These are phyloP conservation scores for Pichia sp. DNA, from an alignment of 1,139 yeast species.

Conservation along the genomic window DNA sequence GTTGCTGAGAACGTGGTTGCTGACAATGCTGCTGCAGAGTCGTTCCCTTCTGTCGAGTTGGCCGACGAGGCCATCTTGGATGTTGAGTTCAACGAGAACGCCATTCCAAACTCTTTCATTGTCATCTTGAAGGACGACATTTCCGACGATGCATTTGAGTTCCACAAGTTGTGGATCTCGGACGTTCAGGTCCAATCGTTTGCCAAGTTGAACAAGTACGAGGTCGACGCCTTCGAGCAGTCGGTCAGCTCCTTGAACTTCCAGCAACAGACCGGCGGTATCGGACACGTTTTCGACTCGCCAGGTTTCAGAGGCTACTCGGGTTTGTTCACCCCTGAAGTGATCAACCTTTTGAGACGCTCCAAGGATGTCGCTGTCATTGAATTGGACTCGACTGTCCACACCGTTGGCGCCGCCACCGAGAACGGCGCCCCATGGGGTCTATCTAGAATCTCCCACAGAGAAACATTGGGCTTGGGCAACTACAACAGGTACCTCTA, in stretches of 20 bases:
- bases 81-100: constrained; percentile 40
- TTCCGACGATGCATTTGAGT: constrained; percentile 44
- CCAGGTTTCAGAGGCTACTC: constrained; percentile 57
- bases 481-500: constrained; percentile 82
- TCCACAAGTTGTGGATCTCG: constrained; percentile 65
- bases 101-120: constrained; percentile 74
- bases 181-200: constrained; percentile 43
- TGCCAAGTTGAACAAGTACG: constrained; percentile 19
- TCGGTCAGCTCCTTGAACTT: constrained; percentile 32
- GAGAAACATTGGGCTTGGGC: constrained; percentile 69
- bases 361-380: constrained; percentile 72
- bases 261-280: constrained; percentile 45
- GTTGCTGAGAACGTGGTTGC: constrained; percentile 30
- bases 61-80: constrained; percentile 33
- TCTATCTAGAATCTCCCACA: constrained; percentile 88
- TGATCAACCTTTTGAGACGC: constrained; percentile 64
- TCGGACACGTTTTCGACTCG: constrained; percentile 59
- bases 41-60: constrained; percentile 17
- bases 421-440: constrained; percentile 97
- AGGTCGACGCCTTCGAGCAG: constrained; percentile 32
- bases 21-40: constrained; percentile 3
- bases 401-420: constrained; percentile 53
- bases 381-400: constrained; percentile 76
- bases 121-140: constrained; percentile 66
- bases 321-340: constrained; percentile 70